phyloP scores from a whole-genome alignment of 2,329 filamentous ascomycete species.

The Fusarium nanum region DNA sequence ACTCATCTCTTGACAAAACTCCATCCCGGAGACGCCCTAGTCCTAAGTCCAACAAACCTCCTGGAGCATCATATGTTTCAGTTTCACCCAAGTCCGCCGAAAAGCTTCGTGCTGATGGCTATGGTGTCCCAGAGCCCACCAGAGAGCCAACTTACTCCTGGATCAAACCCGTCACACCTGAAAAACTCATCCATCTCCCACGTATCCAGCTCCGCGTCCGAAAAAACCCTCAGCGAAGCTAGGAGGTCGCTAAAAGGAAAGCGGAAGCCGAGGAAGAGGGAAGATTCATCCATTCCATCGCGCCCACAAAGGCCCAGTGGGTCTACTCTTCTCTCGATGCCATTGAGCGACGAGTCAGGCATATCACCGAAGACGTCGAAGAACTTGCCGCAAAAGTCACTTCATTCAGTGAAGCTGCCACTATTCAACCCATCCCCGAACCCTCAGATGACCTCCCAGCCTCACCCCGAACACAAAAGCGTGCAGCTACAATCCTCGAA shows the following conservation, averaged over 20 bases:
- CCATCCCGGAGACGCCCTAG: not conserved
- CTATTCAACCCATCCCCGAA: not conserved
- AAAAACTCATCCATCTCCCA: not conserved
- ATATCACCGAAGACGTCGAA: not conserved
- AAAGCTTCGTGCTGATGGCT: constrained; percentile 15
- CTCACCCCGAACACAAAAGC: constrained; percentile 12
- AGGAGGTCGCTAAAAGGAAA: not conserved
- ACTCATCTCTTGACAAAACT: not conserved
- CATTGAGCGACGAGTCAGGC: constrained; percentile 11
- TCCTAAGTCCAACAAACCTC: constrained; percentile 17
- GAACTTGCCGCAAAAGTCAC: constrained; percentile 1
- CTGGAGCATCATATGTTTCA: constrained; percentile 22
- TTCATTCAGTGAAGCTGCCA: constrained; percentile 4
- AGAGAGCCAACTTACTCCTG: constrained; percentile 15
- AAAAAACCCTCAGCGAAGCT: not conserved
- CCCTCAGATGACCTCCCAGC: not conserved
- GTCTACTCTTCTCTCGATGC: constrained; percentile 9
- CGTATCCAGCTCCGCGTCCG: not conserved
- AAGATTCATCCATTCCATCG: not conserved
- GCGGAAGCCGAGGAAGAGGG: not conserved
- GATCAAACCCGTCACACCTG: not conserved
- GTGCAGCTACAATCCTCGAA: constrained; percentile 2
- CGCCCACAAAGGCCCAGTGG: constrained; percentile 18
- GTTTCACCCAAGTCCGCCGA: constrained; percentile 28
- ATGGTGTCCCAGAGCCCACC: constrained; percentile 4